A percentile compares a stretch with the other conserved stretches of the same genome.
These are phyloP conservation scores for Populus ilicifolia DNA, from an alignment of 345 rosid species.

Conservation along the genomic window DNA sequence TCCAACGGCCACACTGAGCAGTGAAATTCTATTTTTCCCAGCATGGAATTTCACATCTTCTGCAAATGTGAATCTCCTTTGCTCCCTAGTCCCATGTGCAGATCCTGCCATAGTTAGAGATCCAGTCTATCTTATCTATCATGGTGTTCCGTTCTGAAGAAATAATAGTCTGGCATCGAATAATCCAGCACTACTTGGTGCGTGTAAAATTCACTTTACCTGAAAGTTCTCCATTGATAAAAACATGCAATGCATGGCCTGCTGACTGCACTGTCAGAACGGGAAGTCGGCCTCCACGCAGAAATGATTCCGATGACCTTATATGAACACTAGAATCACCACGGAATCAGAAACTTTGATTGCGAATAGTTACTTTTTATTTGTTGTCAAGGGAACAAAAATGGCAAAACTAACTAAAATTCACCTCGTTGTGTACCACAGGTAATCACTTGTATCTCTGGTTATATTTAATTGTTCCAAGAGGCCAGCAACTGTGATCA, in stretches of 20 bases:
- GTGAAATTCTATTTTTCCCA: conserved; percentile 24
- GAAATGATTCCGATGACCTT: conserved; percentile 47
- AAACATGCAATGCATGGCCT: conserved; percentile 29
- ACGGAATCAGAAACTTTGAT: not conserved
- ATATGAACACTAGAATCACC: conserved; percentile 38
- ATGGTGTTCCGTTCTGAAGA: too few relatives aligned
- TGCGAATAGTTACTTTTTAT: not conserved
- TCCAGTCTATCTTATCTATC: not conserved
- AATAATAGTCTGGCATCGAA: too few relatives aligned
- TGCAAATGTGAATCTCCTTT: conserved; percentile 17
- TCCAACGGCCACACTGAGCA: conserved; percentile 29
- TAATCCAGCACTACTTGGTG: not conserved
- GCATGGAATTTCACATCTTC: conserved; percentile 19
- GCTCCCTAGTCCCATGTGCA: conserved; percentile 12
- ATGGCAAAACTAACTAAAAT: not conserved
- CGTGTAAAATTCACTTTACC: conserved; percentile 7
- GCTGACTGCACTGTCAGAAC: conserved; percentile 24
- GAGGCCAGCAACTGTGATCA: conserved; percentile 15
- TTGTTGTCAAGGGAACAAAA: not conserved
- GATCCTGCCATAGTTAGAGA: conserved; percentile 15
- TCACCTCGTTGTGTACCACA: conserved; percentile 32
- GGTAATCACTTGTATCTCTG: conserved; percentile 26
- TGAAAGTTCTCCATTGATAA: conserved; percentile 27
- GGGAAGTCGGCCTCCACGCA: conserved; percentile 38
- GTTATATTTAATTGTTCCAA: conserved; percentile 33